Conservation (phyloP, 306 rosid species). For the Sphenostylis stenocarpa region DNA sequence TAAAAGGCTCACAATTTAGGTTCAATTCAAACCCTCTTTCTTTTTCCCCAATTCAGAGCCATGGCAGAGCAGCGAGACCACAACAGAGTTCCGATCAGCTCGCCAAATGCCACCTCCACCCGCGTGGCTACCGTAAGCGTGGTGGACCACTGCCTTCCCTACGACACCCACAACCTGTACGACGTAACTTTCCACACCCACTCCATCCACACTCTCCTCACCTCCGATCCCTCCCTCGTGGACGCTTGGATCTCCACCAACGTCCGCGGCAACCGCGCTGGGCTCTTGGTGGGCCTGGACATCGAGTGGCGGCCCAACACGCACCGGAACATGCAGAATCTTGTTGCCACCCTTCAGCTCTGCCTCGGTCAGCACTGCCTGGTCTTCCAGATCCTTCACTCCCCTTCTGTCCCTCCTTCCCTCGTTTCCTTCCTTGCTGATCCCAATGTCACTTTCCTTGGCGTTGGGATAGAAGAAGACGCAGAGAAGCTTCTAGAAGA, state of each 20-base stretch:
- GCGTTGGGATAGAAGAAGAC: conserved; percentile 40
- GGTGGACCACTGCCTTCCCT: conserved; percentile 23
- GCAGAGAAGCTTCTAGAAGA: conserved; percentile 36
- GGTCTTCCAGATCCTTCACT: conserved; percentile 42
- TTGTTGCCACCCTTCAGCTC: conserved; percentile 35
- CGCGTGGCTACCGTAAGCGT: background rate
- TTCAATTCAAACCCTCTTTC: background rate
- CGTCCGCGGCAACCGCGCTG: background rate
- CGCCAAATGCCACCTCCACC: background rate
- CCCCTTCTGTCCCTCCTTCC: conserved; percentile 22
- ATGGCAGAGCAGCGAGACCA: background rate
- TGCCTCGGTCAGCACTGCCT: conserved; percentile 37
- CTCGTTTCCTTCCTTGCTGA: conserved; percentile 25
- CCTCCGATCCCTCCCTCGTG: conserved; percentile 35
- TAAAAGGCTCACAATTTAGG: no score
- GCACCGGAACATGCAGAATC: conserved; percentile 10
- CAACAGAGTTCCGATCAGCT: background rate
- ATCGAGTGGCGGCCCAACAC: conserved; percentile 54
- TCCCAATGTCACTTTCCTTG: conserved; percentile 23
- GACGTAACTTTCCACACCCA: conserved; percentile 30
- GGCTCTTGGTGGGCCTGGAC: conserved; percentile 37
- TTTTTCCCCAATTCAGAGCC: background rate
- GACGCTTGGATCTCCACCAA: conserved; percentile 35
- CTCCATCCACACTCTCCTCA: conserved; percentile 33
- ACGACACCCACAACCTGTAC: conserved; percentile 35